phyloP scores from a whole-genome alignment of 805 yeast genomes.

The Suhomyces sp. region DNA sequence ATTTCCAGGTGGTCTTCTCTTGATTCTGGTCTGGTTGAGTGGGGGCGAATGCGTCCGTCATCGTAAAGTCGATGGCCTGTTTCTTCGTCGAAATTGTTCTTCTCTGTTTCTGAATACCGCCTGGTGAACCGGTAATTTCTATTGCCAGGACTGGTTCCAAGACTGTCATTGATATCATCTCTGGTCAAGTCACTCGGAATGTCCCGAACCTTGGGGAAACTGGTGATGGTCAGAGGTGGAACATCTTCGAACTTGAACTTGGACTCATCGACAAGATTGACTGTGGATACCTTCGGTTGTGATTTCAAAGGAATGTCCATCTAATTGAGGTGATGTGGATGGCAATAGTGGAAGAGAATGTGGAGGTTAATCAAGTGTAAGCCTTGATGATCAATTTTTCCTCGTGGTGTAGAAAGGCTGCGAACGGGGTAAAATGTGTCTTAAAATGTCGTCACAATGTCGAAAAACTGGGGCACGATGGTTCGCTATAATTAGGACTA shows the following conservation, averaged over 20 bases:
- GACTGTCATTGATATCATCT: neutral
- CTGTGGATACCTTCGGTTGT: slow-evolving; percentile 38
- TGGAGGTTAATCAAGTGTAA: neutral
- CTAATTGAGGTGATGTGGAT: slow-evolving; percentile 1
- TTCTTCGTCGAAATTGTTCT: slow-evolving; percentile 53
- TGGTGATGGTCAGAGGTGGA: too few relatives aligned
- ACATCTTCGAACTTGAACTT: slow-evolving; percentile 7
- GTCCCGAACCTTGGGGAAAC: slow-evolving; percentile 5
- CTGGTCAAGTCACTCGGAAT: neutral
- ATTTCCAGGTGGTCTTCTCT: slow-evolving; percentile 3
- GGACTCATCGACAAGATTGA: slow-evolving; percentile 26
- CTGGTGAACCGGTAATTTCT: slow-evolving; percentile 34
- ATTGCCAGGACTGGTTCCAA: neutral
- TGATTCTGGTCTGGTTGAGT: slow-evolving; percentile 14
- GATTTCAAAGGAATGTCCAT: slow-evolving; percentile 45
- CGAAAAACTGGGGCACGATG: too few relatives aligned
- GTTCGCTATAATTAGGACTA: too few relatives aligned
- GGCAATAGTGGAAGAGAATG: neutral
- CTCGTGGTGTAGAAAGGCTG: too few relatives aligned
- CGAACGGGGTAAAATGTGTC: too few relatives aligned
- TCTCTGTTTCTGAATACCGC: slow-evolving; percentile 66
- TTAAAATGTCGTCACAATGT: too few relatives aligned
- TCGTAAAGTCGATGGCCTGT: slow-evolving; percentile 57
- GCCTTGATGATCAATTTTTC: slow-evolving; percentile 1
- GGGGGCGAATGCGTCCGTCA: slow-evolving; percentile 52